A percentile compares a stretch with the other conserved stretches of the same genome.
phyloP scores from a whole-genome alignment of 2,329 filamentous ascomycete species.

The Emmonsia crescens region DNA sequence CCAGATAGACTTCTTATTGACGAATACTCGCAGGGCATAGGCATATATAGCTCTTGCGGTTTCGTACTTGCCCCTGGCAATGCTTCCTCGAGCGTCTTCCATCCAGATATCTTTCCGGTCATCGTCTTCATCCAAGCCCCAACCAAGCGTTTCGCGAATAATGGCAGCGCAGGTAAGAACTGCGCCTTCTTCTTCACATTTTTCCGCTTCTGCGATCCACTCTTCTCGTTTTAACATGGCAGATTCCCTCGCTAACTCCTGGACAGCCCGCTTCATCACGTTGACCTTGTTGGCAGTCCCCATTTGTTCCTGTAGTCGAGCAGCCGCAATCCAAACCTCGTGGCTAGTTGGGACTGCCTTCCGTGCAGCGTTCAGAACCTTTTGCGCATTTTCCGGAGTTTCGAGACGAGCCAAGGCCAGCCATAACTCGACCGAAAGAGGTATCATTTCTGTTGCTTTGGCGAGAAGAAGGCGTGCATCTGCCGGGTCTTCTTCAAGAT shows the following conservation, averaged over 20 bases:
- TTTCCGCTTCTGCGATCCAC: conserved; percentile 91
- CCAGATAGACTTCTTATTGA: conserved; percentile 80
- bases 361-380: conserved; percentile 87
- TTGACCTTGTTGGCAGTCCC: conserved; percentile 70
- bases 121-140: conserved; percentile 88
- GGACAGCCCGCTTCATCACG: conserved; percentile 89
- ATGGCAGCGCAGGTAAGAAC: conserved; percentile 79
- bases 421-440: conserved; percentile 89
- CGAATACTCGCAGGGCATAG: conserved; percentile 80
- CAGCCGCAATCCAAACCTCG: conserved; percentile 95
- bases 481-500: conserved; percentile 79
- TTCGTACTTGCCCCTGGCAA: conserved; percentile 70
- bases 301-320: conserved; percentile 79
- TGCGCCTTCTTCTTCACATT: conserved; percentile 85
- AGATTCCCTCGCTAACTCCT: conserved; percentile 76
- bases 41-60: conserved; percentile 90
- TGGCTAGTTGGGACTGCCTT: conserved; percentile 87
- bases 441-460: conserved; percentile 92
- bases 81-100: conserved; percentile 78
- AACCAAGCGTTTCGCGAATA: conserved; percentile 84
- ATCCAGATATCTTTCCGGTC: conserved; percentile 94
- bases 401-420: conserved; percentile 84
- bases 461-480: conserved; percentile 82
- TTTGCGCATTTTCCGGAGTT: conserved; percentile 80
- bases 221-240: conserved; percentile 97